These are phyloP conservation scores for Rhinocladiella similis DNA, from an alignment of 2,329 filamentous ascomycete genomes.

Conservation along the genomic window DNA sequence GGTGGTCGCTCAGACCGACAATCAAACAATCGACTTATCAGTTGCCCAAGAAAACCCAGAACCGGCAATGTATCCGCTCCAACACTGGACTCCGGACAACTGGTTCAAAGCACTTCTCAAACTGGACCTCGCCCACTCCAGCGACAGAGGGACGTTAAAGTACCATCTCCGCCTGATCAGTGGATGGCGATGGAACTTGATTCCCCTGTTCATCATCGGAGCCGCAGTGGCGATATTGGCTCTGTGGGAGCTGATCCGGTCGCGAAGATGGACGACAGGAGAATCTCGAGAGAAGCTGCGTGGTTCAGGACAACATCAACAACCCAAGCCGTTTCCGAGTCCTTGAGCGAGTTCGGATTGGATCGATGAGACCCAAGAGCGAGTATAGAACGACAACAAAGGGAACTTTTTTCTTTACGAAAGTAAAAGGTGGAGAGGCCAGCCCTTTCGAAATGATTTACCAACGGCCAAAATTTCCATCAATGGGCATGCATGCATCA, in stretches of 20 bases:
- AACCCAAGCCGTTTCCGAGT: too few species aligned
- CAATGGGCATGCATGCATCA: too few species aligned
- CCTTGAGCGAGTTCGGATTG: too few species aligned
- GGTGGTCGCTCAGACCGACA: conserved; percentile 19
- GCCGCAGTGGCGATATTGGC: conserved; percentile 16
- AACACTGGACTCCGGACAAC: conserved; percentile 30
- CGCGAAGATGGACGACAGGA: conserved; percentile 8
- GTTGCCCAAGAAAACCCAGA: conserved; percentile 32
- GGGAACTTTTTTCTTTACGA: too few species aligned
- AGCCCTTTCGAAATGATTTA: too few species aligned
- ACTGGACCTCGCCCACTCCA: conserved; percentile 18
- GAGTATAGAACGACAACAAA: too few species aligned
- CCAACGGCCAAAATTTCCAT: too few species aligned
- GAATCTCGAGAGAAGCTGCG: conserved; percentile 19
- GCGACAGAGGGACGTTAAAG: conserved; percentile 20
- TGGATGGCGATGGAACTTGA: conserved; percentile 28
- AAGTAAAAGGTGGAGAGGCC: too few species aligned
- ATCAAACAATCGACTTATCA: conserved; percentile 29
- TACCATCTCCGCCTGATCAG: conserved; percentile 26
- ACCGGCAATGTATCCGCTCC: conserved; percentile 33
- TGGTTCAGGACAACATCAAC: background rate
- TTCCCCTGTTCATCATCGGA: conserved; percentile 27
- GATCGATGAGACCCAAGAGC: too few species aligned
- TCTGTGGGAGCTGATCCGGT: conserved; percentile 13
- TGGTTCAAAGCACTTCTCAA: conserved; percentile 28